Evolutionary conservation across 768 basidiomycete species (phyloP).

Genomic region (Amanita inopinata): DNA sequence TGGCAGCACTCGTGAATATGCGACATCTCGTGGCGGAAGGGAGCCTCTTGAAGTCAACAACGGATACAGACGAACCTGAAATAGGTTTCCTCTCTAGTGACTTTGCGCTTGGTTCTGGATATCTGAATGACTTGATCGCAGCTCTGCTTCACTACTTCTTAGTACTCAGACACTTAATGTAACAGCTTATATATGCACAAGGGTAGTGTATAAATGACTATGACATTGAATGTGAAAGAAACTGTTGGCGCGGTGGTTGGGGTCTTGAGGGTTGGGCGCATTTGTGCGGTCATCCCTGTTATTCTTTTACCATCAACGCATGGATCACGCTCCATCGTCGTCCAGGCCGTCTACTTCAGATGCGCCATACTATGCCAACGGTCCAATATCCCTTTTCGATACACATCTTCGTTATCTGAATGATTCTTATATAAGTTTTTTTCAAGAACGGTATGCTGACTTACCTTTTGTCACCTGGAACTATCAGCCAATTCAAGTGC

Average conservation of each 20-base stretch:
- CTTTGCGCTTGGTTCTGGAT: slow-evolving; percentile 7
- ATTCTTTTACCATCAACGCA: slow-evolving; percentile 7
- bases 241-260: slow-evolving; percentile 1
- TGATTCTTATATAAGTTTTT: slow-evolving; percentile 77
- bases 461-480: slow-evolving; percentile 10
- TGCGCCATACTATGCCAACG: slow-evolving; percentile 24
- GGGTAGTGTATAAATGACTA: not conserved
- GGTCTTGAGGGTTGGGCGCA: not conserved
- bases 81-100: not conserved
- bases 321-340: slow-evolving; percentile 26
- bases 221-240: not conserved
- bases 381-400: slow-evolving; percentile 66
- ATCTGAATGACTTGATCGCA: slow-evolving; percentile 3
- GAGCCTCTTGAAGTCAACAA: slow-evolving; percentile 8
- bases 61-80: slow-evolving; percentile 8
- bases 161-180: slow-evolving; percentile 7
- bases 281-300: too few species aligned
- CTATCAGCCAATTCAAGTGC: slow-evolving; percentile 15
- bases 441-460: slow-evolving; percentile 65
- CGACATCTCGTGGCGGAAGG: slow-evolving; percentile 10
- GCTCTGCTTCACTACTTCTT: too few species aligned
- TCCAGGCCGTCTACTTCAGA: slow-evolving; percentile 33
- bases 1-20: slow-evolving; percentile 2
- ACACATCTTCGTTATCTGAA: slow-evolving; percentile 55
- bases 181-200: slow-evolving; percentile 1